These are phyloP conservation scores for Sorghum bicolor DNA, from an alignment of 176 grass and related monocot species.

Conservation along the genomic window Sorghum_bicolor_NCBIv3 NC_012872.2:69666001-69666500, in stretches of 20 bases:
- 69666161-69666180: too few relatives aligned
- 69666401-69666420: constrained; percentile 43
- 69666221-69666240: too few relatives aligned
- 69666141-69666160: too few relatives aligned
- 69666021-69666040: not conserved
- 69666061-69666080: not conserved
- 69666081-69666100: too few relatives aligned
- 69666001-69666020: not conserved
- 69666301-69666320: not conserved
- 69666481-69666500: constrained; percentile 4
- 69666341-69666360: constrained; percentile 28
- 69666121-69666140: too few relatives aligned
- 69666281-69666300: too few relatives aligned
- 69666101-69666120: too few relatives aligned
- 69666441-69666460: constrained; percentile 44
- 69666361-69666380: not conserved
- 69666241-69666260: too few relatives aligned
- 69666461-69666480: constrained; percentile 4
- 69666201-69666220: too few relatives aligned
- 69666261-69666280: too few relatives aligned
- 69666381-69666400: not conserved
- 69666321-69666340: constrained; percentile 4
- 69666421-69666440: constrained; percentile 50
- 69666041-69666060: not conserved
- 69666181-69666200: too few relatives aligned